phyloP scores from a whole-genome alignment of 202 grass and related monocot species.

The Schoenoplectus triqueter region DNA sequence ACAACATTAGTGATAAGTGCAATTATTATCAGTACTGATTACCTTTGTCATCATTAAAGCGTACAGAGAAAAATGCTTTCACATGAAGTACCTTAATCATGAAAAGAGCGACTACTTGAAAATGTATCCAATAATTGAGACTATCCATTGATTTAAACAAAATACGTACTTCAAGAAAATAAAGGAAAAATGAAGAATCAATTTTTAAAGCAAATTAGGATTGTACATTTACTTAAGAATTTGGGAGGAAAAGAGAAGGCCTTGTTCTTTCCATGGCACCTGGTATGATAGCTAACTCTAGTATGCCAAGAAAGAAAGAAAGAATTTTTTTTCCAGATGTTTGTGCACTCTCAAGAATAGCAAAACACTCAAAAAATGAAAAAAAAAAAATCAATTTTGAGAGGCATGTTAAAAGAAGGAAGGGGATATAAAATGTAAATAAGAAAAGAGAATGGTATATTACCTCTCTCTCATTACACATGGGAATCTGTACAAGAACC shows the following conservation, averaged over 20 bases:
- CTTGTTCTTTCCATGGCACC: background rate
- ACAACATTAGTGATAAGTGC: constrained; percentile 2
- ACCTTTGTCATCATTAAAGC: constrained; percentile 23
- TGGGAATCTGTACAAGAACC: constrained; percentile 72
- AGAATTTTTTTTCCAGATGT: background rate
- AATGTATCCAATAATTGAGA: background rate
- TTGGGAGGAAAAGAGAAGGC: background rate
- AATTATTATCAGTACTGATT: background rate
- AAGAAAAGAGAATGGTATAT: background rate
- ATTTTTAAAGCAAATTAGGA: background rate
- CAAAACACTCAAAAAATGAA: background rate
- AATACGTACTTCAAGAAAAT: background rate
- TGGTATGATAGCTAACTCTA: background rate
- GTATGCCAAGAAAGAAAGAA: background rate
- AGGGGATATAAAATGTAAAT: background rate
- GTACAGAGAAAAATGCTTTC: background rate
- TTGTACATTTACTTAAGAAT: constrained; percentile 3
- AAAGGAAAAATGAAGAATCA: constrained; percentile 1
- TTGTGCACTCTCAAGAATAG: background rate
- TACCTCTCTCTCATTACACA: constrained; percentile 45
- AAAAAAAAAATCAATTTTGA: background rate
- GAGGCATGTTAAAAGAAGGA: background rate
- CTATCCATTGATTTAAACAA: background rate
- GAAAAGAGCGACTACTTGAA: background rate
- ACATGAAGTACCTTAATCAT: background rate